Evolutionary conservation across 805 yeast genomes (phyloP).

Genomic region (Candida khao-thaluensis): DNA sequence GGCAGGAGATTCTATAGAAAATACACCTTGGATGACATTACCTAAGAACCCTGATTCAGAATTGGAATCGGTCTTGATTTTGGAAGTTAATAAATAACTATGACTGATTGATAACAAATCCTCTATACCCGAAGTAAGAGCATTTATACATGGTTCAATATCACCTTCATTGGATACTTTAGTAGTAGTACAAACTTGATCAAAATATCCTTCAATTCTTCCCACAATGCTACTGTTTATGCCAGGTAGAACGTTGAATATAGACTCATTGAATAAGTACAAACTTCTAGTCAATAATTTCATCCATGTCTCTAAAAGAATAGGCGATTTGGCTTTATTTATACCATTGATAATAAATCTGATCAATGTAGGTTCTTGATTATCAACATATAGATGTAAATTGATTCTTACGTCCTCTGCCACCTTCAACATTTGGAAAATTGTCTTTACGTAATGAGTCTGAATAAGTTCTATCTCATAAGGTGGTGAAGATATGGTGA

Average conservation of each 20-base stretch:
- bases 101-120: constrained; percentile 61
- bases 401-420: constrained; percentile 29
- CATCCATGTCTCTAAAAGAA: constrained; percentile 48
- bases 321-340: constrained; percentile 41
- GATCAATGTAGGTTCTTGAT: constrained; percentile 32
- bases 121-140: constrained; percentile 60
- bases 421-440: constrained; percentile 28
- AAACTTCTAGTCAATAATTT: constrained; percentile 51
- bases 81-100: constrained; percentile 46
- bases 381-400: constrained; percentile 30
- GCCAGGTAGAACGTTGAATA: constrained; percentile 55
- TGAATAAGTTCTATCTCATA: constrained; percentile 28
- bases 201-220: constrained; percentile 36
- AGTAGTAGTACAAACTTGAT: constrained; percentile 16
- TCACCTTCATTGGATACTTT: constrained; percentile 15
- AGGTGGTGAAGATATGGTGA: constrained; percentile 7
- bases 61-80: constrained; percentile 19
- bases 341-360: constrained; percentile 52
- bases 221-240: constrained; percentile 51
- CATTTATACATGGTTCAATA: constrained; percentile 46
- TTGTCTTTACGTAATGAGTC: constrained; percentile 25
- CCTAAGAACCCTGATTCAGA: constrained; percentile 52
- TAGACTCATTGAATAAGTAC: constrained; percentile 48
- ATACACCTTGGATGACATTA: constrained; percentile 74
- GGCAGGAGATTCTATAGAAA: constrained; percentile 66